These are phyloP conservation scores for Drechslerella dactyloides DNA, from an alignment of 2,329 filamentous ascomycete species.

Conservation along the genomic window DNA sequence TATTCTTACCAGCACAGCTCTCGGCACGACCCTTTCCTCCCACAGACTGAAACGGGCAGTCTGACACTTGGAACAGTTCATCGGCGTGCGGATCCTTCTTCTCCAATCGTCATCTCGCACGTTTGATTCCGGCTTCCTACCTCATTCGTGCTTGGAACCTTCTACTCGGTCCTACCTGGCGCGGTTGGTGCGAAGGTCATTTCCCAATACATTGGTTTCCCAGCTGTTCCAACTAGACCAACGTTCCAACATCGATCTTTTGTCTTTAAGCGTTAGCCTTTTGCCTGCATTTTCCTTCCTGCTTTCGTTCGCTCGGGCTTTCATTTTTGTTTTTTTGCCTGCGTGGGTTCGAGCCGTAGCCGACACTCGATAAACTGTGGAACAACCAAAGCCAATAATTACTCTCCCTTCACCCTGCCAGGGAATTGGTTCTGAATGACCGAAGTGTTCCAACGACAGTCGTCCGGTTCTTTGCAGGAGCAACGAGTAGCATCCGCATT, in stretches of 20 bases:
- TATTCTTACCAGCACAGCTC: constrained; percentile 9
- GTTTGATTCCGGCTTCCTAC: constrained; percentile 47
- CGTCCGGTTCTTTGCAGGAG: constrained; percentile 48
- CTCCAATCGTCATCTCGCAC: constrained; percentile 27
- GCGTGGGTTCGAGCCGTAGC: neutral
- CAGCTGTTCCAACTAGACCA: constrained; percentile 41
- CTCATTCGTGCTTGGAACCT: constrained; percentile 37
- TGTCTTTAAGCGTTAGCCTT: neutral
- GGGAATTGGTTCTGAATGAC: constrained; percentile 49
- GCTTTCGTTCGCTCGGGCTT: neutral
- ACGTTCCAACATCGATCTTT: constrained; percentile 10
- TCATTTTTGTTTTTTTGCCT: neutral
- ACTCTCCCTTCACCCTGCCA: constrained; percentile 17
- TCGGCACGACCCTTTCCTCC: constrained; percentile 7
- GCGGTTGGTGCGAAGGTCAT: constrained; percentile 33
- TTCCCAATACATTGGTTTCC: constrained; percentile 42
- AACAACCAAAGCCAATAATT: neutral
- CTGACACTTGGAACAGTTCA: constrained; percentile 20
- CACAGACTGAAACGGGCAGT: constrained; percentile 15
- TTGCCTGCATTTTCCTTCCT: neutral
- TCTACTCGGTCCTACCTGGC: constrained; percentile 23
- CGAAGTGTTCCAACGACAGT: constrained; percentile 43
- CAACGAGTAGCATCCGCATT: constrained; percentile 50
- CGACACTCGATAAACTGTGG: neutral
- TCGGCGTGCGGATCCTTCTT: constrained; percentile 24